Base-by-base conservation (phyloP, 306 rosid genomes). In the Lathyrus tuberosus region DNA sequence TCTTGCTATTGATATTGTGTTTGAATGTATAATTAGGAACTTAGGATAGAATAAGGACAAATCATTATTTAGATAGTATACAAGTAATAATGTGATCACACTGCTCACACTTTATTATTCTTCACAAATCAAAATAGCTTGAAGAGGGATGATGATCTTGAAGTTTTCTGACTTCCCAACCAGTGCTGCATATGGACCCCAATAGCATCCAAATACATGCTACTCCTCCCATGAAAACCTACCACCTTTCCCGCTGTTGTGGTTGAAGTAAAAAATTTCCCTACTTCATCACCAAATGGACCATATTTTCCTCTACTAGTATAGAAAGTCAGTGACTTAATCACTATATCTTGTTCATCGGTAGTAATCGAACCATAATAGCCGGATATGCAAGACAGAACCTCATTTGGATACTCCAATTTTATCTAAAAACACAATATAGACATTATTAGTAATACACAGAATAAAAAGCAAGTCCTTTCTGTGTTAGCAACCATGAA, bases 121-220 rank as follows among this genome's bases (percentile, higher is more conserved):
- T 35, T 35, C 51, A 68, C 13, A 56, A 70, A 69, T 85, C 78
- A 86, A 81, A 87, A 93, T 68, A 63, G 53, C 80, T 76, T 93
- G 85, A 90, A 93, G 71, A 84, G 62, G 43, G 89, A 87, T 9
- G 86, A 49, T 8, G 87, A 51, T 78, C 69, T 88, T 37, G 83
- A 62, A 65, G 73, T 22, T 72, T 72, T 86, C 74, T 88, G 96
- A 75, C 71, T 90, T 71, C 96, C 98, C 0, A 90, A 84, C 98
- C 98, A 93, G 46, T 93, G 97, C 40, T 93, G 96, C 98, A 90
- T 93, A 62, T 93, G 98, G 72, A 88, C 83, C 44, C 98, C 98
- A 22, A 90, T 84, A 71, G 98, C 96, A 71, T 93, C 94, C 88
- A 93, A 83, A 78, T 86, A 93, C 80, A 80, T 68, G 87, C 97